phyloP scores from a whole-genome alignment of 805 yeast species.

The Ogataea corticis region DNA sequence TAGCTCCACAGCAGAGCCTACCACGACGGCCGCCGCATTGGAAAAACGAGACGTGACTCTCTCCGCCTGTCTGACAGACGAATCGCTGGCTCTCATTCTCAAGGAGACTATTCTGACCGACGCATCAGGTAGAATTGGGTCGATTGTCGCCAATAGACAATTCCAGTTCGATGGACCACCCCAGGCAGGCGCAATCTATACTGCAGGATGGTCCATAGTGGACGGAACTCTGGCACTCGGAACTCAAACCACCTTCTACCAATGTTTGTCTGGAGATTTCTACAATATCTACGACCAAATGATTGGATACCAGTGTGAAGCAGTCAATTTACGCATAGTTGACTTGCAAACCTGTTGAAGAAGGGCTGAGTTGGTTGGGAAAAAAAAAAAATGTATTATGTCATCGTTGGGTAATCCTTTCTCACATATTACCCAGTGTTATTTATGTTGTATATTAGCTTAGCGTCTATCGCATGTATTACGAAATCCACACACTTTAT shows the following conservation, averaged over 20 bases:
- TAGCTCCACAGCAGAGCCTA: conserved; percentile 21
- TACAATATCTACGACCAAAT: conserved; percentile 73
- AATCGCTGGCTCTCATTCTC: conserved; percentile 58
- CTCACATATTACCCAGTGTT: too few species aligned
- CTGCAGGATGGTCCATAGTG: conserved; percentile 62
- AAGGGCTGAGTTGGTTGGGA: too few species aligned
- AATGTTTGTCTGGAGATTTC: conserved; percentile 74
- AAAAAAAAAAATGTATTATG: too few species aligned
- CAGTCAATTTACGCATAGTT: conserved; percentile 60
- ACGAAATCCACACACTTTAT: too few species aligned
- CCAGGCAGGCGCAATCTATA: conserved; percentile 72
- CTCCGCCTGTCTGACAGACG: conserved; percentile 46
- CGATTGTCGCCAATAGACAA: conserved; percentile 81
- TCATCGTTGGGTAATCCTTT: too few species aligned
- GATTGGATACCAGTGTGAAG: conserved; percentile 61
- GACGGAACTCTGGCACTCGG: conserved; percentile 68
- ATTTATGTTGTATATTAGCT: too few species aligned
- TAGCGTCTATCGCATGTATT: too few species aligned
- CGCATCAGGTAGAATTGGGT: conserved; percentile 65
- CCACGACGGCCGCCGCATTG: conserved; percentile 28
- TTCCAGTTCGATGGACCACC: conserved; percentile 81
- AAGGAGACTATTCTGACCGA: conserved; percentile 54
- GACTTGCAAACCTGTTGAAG: conserved; percentile 37
- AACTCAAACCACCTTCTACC: conserved; percentile 60
- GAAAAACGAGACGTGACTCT: conserved; percentile 26